Percentiles rank a stretch among this genome's conserved stretches.
Evolutionary conservation across 306 rosid species (phyloP).

Genomic region (Mucuna pruriens): DNA sequence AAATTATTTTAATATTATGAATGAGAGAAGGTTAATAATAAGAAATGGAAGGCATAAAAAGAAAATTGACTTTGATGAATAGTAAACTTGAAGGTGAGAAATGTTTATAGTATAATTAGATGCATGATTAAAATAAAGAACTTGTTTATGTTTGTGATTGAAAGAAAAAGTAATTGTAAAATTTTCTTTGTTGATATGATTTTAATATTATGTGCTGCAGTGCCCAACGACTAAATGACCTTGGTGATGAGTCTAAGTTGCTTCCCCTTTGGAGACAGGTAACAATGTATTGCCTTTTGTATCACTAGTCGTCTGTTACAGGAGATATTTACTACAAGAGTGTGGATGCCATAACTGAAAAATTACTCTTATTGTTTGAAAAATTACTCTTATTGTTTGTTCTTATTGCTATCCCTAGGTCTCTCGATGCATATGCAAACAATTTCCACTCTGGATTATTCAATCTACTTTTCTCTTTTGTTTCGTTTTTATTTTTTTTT

Average conservation of each 20-base stretch:
- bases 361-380: constrained; percentile 11
- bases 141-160: background rate
- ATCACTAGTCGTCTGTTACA: background rate
- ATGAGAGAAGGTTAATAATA: too few relatives aligned
- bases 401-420: background rate
- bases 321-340: background rate
- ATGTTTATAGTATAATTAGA: too few relatives aligned
- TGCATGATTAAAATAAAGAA: background rate
- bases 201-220: constrained; percentile 47
- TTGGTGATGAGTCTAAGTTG: constrained; percentile 74
- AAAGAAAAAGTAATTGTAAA: constrained; percentile 10
- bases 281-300: constrained; percentile 23
- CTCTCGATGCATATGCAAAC: background rate
- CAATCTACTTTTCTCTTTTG: constrained; percentile 16
- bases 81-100: too few relatives aligned
- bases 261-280: constrained; percentile 98
- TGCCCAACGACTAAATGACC: constrained; percentile 65
- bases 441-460: constrained; percentile 20
- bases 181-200: background rate
- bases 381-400: background rate
- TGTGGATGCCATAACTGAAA: background rate
- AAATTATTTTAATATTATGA: too few relatives aligned
- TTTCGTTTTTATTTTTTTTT: constrained; percentile 23
- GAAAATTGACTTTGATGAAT: too few relatives aligned
- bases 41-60: too few relatives aligned